Base-by-base conservation (phyloP, 2,329 filamentous ascomycete genomes). In the Calonectria henricotiae region DNA sequence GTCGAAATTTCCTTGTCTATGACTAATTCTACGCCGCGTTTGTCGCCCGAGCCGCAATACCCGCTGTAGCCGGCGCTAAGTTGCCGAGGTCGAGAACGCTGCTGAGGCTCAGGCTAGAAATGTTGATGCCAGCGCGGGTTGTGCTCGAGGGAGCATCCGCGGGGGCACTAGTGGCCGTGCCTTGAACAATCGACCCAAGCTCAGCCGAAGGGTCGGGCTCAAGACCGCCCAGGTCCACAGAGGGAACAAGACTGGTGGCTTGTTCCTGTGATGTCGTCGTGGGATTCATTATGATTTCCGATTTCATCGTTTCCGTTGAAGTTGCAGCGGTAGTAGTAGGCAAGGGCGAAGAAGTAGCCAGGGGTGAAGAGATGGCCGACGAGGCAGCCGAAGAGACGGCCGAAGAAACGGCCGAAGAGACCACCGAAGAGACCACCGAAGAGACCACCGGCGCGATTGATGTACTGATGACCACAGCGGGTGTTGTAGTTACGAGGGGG, bases 31-130 rank as follows among this genome's bases (percentile, higher is more conserved):
- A 63, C 41, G 35, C 27, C 4, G 63, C 46, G n/a, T 54, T 58
- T 0, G 74, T 76, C 4, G 75, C 75, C 37, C 74, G 69, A 47
- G 73, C 71, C 30, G 71, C 68, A 27, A 76, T 62, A 3, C 55
- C 69, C 6, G 60, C 43, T 7, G 69, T 69, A 41, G 71, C 71
- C 2, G 54, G 54, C 17, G 25, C 74, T 60, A 87, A 76, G 66
- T 83, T 86, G 35, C 86, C 86, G 12, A 88, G 77, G 61, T 84
- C 80, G 47, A 88, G 76, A 54, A 81, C 76, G 67, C 83, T 87
- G 73, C 79, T 84, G 58, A 88, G 78, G 7, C 78, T 80, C 68
- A 86, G 67, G 9, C 82, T 83, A 37, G 80, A 83, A 9, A 86
- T 69, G 70, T 86, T 79, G 67, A 86, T 81, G 1, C 76, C 71